Evolutionary conservation across 2,329 filamentous ascomycete genomes (phyloP).

Genomic region (Tolypocladium ophioglossoides): DNA sequence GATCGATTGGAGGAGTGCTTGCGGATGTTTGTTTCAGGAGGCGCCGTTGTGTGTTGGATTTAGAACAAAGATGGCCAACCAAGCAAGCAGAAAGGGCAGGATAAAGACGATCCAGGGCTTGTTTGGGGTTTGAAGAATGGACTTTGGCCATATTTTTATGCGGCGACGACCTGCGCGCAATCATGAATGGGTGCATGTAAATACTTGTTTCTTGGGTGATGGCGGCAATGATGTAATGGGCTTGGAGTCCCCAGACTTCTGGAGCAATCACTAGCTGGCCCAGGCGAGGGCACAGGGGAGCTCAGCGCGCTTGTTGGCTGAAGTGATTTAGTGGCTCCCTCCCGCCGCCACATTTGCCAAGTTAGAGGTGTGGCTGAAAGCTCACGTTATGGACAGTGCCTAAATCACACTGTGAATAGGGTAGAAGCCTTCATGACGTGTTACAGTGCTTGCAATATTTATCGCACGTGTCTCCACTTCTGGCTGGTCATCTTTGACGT

Average conservation of each 20-base stretch:
- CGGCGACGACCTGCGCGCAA: neutral
- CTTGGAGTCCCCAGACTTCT: too few species aligned
- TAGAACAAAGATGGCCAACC: slow-evolving; percentile 7
- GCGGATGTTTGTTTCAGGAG: slow-evolving; percentile 13
- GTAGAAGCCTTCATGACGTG: too few species aligned
- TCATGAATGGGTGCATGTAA: neutral
- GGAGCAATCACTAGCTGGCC: too few species aligned
- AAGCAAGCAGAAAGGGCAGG: neutral
- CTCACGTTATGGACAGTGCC: neutral
- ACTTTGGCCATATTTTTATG: neutral
- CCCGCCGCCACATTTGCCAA: neutral
- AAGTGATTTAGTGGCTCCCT: too few species aligned
- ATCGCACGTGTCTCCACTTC: neutral
- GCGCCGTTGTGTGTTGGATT: slow-evolving; percentile 8
- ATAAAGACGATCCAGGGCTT: neutral
- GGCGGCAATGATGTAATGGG: neutral
- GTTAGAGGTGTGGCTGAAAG: neutral
- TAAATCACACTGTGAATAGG: neutral
- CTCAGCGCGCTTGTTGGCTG: neutral
- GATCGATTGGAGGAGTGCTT: slow-evolving; percentile 8
- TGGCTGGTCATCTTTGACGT: neutral
- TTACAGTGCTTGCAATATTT: neutral
- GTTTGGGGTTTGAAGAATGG: neutral
- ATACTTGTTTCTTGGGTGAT: neutral
- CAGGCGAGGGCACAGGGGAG: too few species aligned